Conservation (phyloP, 192 early-diverging fungal genomes). For the Umbelopsis sp. region DNA sequence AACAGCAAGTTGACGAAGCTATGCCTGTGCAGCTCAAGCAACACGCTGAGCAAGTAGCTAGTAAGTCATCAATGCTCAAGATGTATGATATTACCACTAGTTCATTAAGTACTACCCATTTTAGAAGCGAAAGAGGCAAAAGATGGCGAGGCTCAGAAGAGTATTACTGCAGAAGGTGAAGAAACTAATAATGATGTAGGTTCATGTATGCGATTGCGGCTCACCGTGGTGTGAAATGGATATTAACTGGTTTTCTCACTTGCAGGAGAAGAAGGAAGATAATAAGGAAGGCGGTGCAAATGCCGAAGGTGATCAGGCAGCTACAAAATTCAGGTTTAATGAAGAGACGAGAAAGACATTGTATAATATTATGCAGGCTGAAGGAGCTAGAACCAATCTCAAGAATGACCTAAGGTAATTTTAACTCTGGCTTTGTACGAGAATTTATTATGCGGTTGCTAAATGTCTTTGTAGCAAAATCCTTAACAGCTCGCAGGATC, state of each 20-base stretch:
- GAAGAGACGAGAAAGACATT: constrained; percentile 29
- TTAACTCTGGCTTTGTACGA: no score
- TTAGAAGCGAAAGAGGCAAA: constrained; percentile 2
- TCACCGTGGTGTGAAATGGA: no score
- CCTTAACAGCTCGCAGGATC: constrained; percentile 21
- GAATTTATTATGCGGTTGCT: no score
- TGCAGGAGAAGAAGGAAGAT: not conserved
- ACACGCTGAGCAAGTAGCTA: constrained; percentile 23
- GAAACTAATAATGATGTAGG: constrained; percentile 5
- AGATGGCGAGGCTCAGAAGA: not conserved
- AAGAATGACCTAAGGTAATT: constrained; percentile 37
- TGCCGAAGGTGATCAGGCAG: not conserved
- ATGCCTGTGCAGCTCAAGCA: constrained; percentile 31
- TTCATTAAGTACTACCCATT: not conserved
- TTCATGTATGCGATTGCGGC: not conserved
- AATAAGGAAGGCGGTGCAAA: not conserved
- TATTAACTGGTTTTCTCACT: not conserved
- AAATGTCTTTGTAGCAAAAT: constrained; percentile 16
- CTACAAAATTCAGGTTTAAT: constrained; percentile 38
- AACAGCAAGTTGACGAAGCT: constrained; percentile 26
- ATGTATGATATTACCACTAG: no score
- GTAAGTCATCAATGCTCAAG: constrained; percentile 13
- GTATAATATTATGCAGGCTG: constrained; percentile 38
- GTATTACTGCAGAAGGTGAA: not conserved
- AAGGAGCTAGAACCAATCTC: constrained; percentile 23